Conservation (phyloP, 306 rosid species). For the Morella rubra region DNA sequence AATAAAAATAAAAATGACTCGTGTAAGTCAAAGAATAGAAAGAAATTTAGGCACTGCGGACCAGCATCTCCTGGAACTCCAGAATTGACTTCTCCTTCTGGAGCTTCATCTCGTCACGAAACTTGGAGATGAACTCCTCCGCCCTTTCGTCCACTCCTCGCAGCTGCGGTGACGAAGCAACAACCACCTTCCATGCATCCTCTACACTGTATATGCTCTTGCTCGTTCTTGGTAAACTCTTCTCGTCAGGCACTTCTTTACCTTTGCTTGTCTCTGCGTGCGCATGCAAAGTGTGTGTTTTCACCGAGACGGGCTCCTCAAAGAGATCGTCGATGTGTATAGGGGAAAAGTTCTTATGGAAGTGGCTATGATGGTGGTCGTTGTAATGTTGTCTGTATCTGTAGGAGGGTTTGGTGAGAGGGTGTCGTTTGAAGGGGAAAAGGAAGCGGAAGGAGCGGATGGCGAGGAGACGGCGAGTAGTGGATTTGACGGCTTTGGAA, state of each 20-base stretch:
- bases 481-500: constrained; percentile 35
- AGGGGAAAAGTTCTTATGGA: constrained; percentile 33
- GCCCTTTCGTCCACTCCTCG: constrained; percentile 55
- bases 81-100: constrained; percentile 51
- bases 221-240: neutral
- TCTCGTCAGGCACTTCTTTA: constrained; percentile 14
- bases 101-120: constrained; percentile 50
- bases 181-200: constrained; percentile 52
- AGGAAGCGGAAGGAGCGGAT: constrained; percentile 33
- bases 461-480: constrained; percentile 40
- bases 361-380: constrained; percentile 14
- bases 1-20: no score
- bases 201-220: constrained; percentile 36
- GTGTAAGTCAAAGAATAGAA: neutral
- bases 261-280: constrained; percentile 45
- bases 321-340: constrained; percentile 64
- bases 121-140: constrained; percentile 65
- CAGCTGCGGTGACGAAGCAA: constrained; percentile 55
- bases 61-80: constrained; percentile 49
- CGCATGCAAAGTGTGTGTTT: constrained; percentile 3
- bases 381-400: constrained; percentile 18
- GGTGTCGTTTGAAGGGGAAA: constrained; percentile 38
- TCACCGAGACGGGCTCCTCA: constrained; percentile 22
- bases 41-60: constrained; percentile 29
- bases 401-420: constrained; percentile 30